Base-by-base conservation (phyloP, 208 protist species). In the Crithidia acanthocephali region DNA sequence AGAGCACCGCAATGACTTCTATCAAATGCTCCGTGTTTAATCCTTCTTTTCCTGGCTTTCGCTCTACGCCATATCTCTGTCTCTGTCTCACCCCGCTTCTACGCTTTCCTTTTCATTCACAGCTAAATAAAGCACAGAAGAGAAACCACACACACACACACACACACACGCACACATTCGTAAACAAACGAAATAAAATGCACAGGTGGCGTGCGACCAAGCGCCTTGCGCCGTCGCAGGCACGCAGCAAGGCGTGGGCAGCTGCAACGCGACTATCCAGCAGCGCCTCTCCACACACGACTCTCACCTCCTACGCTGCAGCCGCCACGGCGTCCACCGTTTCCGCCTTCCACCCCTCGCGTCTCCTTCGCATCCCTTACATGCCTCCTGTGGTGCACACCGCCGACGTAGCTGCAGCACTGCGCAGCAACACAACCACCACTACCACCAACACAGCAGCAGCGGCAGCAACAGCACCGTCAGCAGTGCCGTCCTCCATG, bases 401-500 rank as follows among this genome's bases (percentile, higher is more conserved):
- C 6, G 51, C 52, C 2, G 53, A 62, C 27, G 44, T 60, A 1
- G 27, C 65, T 0, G 53, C 25, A 40, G 52, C 53, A 9, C 40
- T 64, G 48, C 56, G 45, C 53, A 4, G 15, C 25, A 37, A 10
- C 48, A 25, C 15, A 45, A 45, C 9, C 44, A 48, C 3, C 18
- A 28, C 18, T 2, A 27, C 30, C 5, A 7, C 48, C 23, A 28
- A 10, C 30, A 28, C 4, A 11, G 2, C 2, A 2, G n/a, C 35
- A 63, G 45, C 20, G 25, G 35, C 52, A 20, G 23, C 2, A 16
- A 23, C 37, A 50, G 16, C 50, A 13, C 22, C 35, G 64, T 57
- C 13, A 35, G 33, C n/a, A 61, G 63, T 25, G 25, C 47, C 30
- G 35, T 35, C 11, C 16, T 66, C 15, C 78, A 81, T 15, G 81